Evolutionary conservation across 257 asterid species (phyloP), one percentile per base, ranked within the genome.

Genomic region (Nicotiana paniculata): DNA sequence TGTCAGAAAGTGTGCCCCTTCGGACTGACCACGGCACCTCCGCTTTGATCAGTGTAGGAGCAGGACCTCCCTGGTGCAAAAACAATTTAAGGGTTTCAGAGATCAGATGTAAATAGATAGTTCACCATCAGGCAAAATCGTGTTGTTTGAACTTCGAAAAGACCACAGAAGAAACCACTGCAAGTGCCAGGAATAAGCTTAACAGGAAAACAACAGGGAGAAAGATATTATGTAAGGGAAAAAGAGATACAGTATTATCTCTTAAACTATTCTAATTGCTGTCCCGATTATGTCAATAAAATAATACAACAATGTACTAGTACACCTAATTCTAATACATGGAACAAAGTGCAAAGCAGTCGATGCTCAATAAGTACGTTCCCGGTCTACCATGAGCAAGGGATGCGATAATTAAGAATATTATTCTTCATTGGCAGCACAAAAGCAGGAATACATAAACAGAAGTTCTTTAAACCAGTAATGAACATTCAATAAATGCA

Each of bases 31-130:
- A 83, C 46, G 86, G 86, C 51, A 35, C 80, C 53, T 83, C 86
- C 79, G 86, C 86, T 59, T 79, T 83, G 80, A 79, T 58, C 37
- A 83, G 80, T 51, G 86, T 51, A 39, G 77, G 57, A 55, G 77
- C 74, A 75, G 83, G 86, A 39, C 89, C 90, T 37, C 88, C 93
- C 98, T 94, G 91, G 83, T 79, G 68, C 88, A 82, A n/a, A 63
- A 77, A 72, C 77, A 85, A 69, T 55, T 82, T 46, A 85, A 21
- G 30, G 24, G 66, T 63, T 33, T 84, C 58, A n/a, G 57, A 48
- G 61, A 74, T 48, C 61, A 39, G 59, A 21, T 21, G 59, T 13
- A 72, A 43, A 33, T 6, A 46, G 37, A 72, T 72, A 72, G 59
- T 24, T 17, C 78, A 70, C 58, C 58, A 72, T 21, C 78, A 58